These are phyloP conservation scores for Endothia cerciana DNA, from an alignment of 2,329 filamentous ascomycete species.

Conservation along the genomic window DNA sequence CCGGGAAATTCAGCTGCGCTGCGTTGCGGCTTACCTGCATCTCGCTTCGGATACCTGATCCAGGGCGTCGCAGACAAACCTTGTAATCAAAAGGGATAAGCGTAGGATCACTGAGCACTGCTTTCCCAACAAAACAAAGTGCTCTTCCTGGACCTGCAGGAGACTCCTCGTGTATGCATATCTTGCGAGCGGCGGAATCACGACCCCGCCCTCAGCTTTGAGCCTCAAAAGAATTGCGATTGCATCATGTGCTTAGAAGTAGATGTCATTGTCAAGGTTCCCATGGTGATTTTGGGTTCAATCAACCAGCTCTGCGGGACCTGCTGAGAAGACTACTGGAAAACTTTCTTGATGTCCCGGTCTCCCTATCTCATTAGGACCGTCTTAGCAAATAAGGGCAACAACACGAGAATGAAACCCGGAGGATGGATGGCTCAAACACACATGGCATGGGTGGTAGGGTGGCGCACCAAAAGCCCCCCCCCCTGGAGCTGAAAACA, in stretches of 20 bases:
- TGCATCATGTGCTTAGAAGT: not conserved
- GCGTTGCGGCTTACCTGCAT: conserved; percentile 6
- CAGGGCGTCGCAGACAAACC: not conserved
- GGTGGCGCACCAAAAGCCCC: not conserved
- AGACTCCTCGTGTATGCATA: not conserved
- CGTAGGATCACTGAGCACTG: conserved; percentile 6
- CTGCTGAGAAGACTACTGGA: not conserved
- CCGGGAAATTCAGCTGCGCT: not conserved
- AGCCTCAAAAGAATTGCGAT: not conserved
- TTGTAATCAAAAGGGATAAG: conserved; percentile 2
- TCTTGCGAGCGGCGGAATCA: not conserved
- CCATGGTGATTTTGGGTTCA: not conserved
- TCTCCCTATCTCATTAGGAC: not conserved
- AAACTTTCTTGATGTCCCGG: not conserved
- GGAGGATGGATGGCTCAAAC: not conserved
- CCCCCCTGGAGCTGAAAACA: not conserved
- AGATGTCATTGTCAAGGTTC: not conserved
- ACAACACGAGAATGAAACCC: not conserved
- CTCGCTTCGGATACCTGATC: not conserved
- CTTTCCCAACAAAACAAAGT: conserved; percentile 7
- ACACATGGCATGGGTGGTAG: conserved; percentile 1
- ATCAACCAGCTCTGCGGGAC: not conserved
- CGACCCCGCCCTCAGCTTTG: not conserved
- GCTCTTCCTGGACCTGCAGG: not conserved
- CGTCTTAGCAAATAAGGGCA: not conserved